phyloP scores from a whole-genome alignment of 164 flowering plant genomes.

The Pachysandra terminalis region DNA sequence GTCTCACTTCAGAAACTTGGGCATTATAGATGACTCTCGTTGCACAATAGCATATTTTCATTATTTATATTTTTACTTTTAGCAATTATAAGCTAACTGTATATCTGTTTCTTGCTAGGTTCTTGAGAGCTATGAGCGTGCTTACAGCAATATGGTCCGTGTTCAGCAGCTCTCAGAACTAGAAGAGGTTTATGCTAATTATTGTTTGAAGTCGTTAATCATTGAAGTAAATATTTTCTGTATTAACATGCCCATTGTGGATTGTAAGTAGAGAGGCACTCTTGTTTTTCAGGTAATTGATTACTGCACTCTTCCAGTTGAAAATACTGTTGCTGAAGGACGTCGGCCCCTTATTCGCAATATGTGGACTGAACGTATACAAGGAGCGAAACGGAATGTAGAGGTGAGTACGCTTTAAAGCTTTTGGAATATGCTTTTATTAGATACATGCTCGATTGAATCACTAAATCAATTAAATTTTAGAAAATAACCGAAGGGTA shows the following conservation, averaged over 20 bases:
- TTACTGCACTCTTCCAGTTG: constrained; percentile 83
- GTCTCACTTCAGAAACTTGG: neutral
- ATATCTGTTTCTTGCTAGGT: constrained; percentile 45
- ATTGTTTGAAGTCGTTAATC: neutral
- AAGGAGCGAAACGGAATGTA: constrained; percentile 92
- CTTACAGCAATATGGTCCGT: constrained; percentile 97
- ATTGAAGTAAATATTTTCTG: neutral
- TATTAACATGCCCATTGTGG: neutral
- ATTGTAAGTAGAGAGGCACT: neutral
- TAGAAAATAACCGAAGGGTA: no score
- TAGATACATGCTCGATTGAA: no score
- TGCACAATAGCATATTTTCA: neutral
- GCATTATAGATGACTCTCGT: neutral
- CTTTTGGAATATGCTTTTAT: neutral
- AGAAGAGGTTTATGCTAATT: constrained; percentile 68
- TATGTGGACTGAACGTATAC: constrained; percentile 97
- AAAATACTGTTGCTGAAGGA: constrained; percentile 74
- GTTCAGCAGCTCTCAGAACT: constrained; percentile 97
- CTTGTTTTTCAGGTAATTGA: constrained; percentile 71
- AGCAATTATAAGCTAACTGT: neutral
- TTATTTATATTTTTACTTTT: neutral
- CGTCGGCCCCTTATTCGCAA: constrained; percentile 78
- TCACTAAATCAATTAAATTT: neutral
- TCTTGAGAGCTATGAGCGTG: constrained; percentile 97
- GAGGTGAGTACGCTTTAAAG: constrained; percentile 50